Evolutionary conservation across 345 rosid genomes (phyloP).

Genomic region (Draba incana): DNA sequence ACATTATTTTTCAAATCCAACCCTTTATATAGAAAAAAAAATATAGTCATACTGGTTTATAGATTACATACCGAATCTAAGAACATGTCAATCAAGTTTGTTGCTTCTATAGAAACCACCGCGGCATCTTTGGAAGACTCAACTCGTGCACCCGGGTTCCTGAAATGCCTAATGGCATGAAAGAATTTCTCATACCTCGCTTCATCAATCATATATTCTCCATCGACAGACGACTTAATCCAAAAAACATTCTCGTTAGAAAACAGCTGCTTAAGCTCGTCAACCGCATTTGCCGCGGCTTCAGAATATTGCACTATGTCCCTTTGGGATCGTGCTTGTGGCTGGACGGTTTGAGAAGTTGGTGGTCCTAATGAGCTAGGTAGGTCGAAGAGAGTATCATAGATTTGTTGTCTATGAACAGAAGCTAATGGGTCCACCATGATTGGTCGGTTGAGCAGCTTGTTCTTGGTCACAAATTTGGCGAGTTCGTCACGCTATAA

Average conservation of each 20-base stretch:
- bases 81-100: slow-evolving; percentile 50
- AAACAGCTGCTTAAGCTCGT: slow-evolving; percentile 57
- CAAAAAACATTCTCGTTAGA: slow-evolving; percentile 55
- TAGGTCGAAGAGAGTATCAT: background rate
- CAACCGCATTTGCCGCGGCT: slow-evolving; percentile 53
- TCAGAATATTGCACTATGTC: slow-evolving; percentile 49
- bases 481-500: slow-evolving; percentile 53
- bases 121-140: slow-evolving; percentile 68
- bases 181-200: slow-evolving; percentile 50
- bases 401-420: slow-evolving; percentile 1
- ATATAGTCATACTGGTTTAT: background rate
- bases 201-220: slow-evolving; percentile 45
- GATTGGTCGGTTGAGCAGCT: slow-evolving; percentile 44
- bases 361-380: background rate
- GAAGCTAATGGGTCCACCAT: slow-evolving; percentile 22
- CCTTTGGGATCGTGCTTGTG: slow-evolving; percentile 35
- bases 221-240: slow-evolving; percentile 47
- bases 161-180: slow-evolving; percentile 40
- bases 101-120: slow-evolving; percentile 49
- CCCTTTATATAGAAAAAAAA: no score
- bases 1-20: background rate
- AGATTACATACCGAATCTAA: slow-evolving; percentile 54
- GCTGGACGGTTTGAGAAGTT: slow-evolving; percentile 9
- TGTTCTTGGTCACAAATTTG: slow-evolving; percentile 43
- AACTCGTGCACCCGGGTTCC: slow-evolving; percentile 42